Percentiles rank a stretch among this genome's conserved stretches.
phyloP scores from a whole-genome alignment of 495 filamentous ascomycete genomes.

The Penicillium lagena region DNA sequence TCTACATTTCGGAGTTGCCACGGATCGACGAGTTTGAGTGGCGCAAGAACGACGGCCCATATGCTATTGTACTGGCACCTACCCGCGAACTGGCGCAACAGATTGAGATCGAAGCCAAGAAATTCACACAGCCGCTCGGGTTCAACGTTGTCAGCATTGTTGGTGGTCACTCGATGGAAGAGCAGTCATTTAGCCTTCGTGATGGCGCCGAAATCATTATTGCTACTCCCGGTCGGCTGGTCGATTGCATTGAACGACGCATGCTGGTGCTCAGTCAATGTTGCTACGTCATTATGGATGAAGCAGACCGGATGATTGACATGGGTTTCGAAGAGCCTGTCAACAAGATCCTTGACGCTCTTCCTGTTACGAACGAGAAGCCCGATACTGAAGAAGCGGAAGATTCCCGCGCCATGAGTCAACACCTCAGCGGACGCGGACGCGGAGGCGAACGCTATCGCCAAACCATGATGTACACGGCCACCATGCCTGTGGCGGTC shows the following conservation, averaged over 20 bases:
- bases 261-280: constrained; percentile 90
- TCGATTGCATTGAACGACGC: constrained; percentile 93
- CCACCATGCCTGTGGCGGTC: constrained; percentile 91
- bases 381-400: constrained; percentile 94
- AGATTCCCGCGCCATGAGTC: constrained; percentile 75
- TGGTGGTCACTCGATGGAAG: constrained; percentile 91
- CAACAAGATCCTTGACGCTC: constrained; percentile 97
- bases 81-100: constrained; percentile 99
- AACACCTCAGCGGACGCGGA: constrained; percentile 74
- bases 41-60: constrained; percentile 88
- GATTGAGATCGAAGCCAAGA: constrained; percentile 90
- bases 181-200: constrained; percentile 88
- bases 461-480: constrained; percentile 99
- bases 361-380: constrained; percentile 93
- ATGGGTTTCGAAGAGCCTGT: constrained; percentile 96
- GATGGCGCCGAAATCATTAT: constrained; percentile 98
- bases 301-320: constrained; percentile 99
- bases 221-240: constrained; percentile 91
- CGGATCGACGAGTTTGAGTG: constrained; percentile 72
- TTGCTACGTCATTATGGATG: constrained; percentile 98
- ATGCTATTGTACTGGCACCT: constrained; percentile 91
- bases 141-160: constrained; percentile 97
- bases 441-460: constrained; percentile 82
- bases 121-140: constrained; percentile 85
- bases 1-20: constrained; percentile 91